Conservation (phyloP, 768 basidiomycete species). For the Amyloporia xantha region DNA sequence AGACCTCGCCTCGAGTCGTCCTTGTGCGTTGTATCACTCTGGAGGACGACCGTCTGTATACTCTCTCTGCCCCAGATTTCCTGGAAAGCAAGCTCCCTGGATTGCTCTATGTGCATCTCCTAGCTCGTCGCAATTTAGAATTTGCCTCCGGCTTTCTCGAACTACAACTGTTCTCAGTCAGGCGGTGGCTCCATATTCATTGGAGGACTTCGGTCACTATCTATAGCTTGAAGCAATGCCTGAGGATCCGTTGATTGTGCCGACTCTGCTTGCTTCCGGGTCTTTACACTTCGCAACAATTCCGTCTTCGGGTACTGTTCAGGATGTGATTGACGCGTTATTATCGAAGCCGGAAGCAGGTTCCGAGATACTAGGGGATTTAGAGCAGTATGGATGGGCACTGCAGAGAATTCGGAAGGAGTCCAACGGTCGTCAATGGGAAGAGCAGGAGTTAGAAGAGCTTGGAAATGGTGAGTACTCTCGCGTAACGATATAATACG, state of each 20-base stretch:
- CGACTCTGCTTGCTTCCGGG: conserved; percentile 51
- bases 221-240: too few species aligned
- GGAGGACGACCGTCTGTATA: too few species aligned
- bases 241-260: conserved; percentile 43
- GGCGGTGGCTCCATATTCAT: too few species aligned
- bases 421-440: conserved; percentile 56
- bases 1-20: too few species aligned
- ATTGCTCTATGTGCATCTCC: too few species aligned
- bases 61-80: too few species aligned
- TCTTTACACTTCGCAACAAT: conserved; percentile 60
- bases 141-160: too few species aligned
- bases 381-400: conserved; percentile 59
- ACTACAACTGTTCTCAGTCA: too few species aligned
- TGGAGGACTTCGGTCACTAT: too few species aligned
- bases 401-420: conserved; percentile 59
- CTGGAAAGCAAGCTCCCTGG: too few species aligned
- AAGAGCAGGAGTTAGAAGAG: conserved; percentile 58
- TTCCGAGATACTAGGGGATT: conserved; percentile 48
- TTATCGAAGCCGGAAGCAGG: conserved; percentile 41
- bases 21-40: too few species aligned
- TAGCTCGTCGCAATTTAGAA: too few species aligned
- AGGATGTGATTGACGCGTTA: conserved; percentile 54
- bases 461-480: conserved; percentile 52
- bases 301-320: conserved; percentile 42
- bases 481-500: not conserved